Evolutionary conservation across 352 stramenopile genomes (phyloP).

Genomic region (Phytophthora palmivora): DNA sequence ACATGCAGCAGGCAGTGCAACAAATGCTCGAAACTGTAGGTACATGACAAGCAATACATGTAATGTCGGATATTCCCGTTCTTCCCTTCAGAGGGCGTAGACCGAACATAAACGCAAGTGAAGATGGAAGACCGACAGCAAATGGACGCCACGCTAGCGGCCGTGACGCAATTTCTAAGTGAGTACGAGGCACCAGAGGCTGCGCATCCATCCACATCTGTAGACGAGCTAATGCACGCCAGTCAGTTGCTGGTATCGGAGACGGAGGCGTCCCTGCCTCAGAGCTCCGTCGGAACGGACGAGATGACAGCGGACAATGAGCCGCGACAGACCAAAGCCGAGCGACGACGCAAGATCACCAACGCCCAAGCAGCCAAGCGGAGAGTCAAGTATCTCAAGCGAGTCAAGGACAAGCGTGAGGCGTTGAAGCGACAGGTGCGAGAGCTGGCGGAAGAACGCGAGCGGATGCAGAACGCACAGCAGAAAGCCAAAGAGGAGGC

Average conservation of each 20-base stretch:
- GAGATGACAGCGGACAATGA: slow-evolving; percentile 3
- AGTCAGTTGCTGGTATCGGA: slow-evolving; percentile 29
- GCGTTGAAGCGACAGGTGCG: slow-evolving; percentile 13
- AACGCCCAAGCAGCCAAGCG: slow-evolving; percentile 37
- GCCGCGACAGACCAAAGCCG: slow-evolving; percentile 6
- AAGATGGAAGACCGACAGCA: slow-evolving; percentile 33
- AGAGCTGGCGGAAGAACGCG: slow-evolving; percentile 9
- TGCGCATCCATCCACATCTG: not conserved
- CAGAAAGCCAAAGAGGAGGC: slow-evolving; percentile 16
- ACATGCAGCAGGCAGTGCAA: slow-evolving; percentile 2
- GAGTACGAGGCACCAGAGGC: slow-evolving; percentile 19
- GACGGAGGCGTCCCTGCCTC: slow-evolving; percentile 27
- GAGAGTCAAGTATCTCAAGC: slow-evolving; percentile 31
- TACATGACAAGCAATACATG: slow-evolving; percentile 1
- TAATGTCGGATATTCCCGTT: not conserved
- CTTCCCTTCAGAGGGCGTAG: slow-evolving; percentile 3
- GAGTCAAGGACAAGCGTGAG: slow-evolving; percentile 35
- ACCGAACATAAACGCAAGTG: slow-evolving; percentile 17
- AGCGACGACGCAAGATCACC: slow-evolving; percentile 30
- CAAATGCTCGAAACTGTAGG: slow-evolving; percentile 5
- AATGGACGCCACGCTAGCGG: slow-evolving; percentile 30
- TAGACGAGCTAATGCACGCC: slow-evolving; percentile 21
- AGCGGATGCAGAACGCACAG: slow-evolving; percentile 17
- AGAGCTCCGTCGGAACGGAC: slow-evolving; percentile 7
- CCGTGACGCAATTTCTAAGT: slow-evolving; percentile 29